Evolutionary conservation across 208 protist genomes (phyloP), one percentile per base, ranked within the genome.

Genomic region (Acanthamoeba castellanii): DNA sequence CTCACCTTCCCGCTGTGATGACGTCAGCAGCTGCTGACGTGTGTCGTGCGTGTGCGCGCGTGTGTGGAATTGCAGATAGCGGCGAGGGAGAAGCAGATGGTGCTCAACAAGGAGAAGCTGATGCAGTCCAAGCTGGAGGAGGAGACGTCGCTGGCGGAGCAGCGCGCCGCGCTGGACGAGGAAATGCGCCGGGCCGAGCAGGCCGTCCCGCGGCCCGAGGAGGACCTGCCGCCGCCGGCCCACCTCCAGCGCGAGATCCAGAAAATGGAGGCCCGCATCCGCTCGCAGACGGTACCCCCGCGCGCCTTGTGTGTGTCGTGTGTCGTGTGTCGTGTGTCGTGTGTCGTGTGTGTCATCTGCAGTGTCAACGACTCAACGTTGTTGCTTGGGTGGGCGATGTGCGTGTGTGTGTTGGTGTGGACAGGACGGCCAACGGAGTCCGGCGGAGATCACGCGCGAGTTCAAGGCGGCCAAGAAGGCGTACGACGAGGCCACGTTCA

Each of bases 181-280:
- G 78, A 87, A 3, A 87, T 42, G 42, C 47, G 47, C 7, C 20
- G 37, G 4, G 50, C 32, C 52, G 78, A 87, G 47, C 16, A 55
- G 30, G 3, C 20, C 3, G 47, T 87, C 22, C 78, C 20, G 27
- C 78, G 78, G 4, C 78, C 78, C 47, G 47, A 57, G 5, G 78
- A 64, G n/a, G 78, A 59, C 4, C 78, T 87, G 18, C 78, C 78
- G 27, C 66, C 90, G 2, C 25, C 32, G n/a, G 68, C 18, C 7
- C 68, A 94, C 50, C 50, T 94, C 30, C 90, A 84, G 70, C 45
- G 90, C 22, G 90, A 78, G 0, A 94, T 94, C n/a, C 30, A 57
- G 30, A 84, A 85, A 37, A 78, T 94, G 90, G 90, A 94, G 42
- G 57, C 90, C 47, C 66, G 72, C 30, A 82, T 94, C 50, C 37